These are phyloP conservation scores for Cucumis sativus DNA, from an alignment of 306 rosid genomes.

Conservation along the genomic window Cucumber_9930_V3 NC_026659.2:25988501-25989000, in stretches of 20 bases:
- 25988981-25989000: slow-evolving; percentile 93
- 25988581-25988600: slow-evolving; percentile 15
- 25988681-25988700: slow-evolving; percentile 17
- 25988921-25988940: slow-evolving; percentile 94
- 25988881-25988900: slow-evolving; percentile 84
- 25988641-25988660: slow-evolving; percentile 21
- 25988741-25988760: slow-evolving; percentile 15
- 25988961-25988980: slow-evolving; percentile 90
- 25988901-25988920: slow-evolving; percentile 94
- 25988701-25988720: slow-evolving; percentile 19
- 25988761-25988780: slow-evolving; percentile 20
- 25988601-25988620: slow-evolving; percentile 20
- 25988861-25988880: slow-evolving; percentile 64
- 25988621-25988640: slow-evolving; percentile 25
- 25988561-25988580: slow-evolving; percentile 28
- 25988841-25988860: slow-evolving; percentile 40
- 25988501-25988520: slow-evolving; percentile 25
- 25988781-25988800: slow-evolving; percentile 11
- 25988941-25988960: slow-evolving; percentile 87
- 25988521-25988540: not conserved
- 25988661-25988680: slow-evolving; percentile 24
- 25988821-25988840: slow-evolving; percentile 19
- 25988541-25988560: slow-evolving; percentile 23
- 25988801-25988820: slow-evolving; percentile 43
- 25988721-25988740: slow-evolving; percentile 13